These are phyloP conservation scores for Fusarium tupiense DNA, from an alignment of 2,329 filamentous ascomycete species.

Conservation along the genomic window DNA sequence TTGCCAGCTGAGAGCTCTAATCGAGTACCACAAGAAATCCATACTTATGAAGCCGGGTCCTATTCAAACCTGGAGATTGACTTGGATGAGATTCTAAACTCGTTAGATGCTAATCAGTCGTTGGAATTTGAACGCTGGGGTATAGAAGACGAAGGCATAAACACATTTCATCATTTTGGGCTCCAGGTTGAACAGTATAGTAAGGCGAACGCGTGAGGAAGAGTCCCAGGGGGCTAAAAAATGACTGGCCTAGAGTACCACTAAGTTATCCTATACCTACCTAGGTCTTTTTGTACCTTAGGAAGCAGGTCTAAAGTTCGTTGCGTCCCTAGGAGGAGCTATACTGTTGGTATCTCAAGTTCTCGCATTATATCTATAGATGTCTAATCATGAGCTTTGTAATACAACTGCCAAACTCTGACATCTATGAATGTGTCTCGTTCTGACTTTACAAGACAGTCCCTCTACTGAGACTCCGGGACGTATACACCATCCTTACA, in stretches of 20 bases:
- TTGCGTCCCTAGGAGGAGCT: not conserved
- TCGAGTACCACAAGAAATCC: not conserved
- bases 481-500: conserved; percentile 85
- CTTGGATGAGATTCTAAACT: not conserved
- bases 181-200: not conserved
- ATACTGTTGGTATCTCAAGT: not conserved
- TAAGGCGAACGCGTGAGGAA: not conserved
- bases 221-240: not conserved
- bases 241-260: not conserved
- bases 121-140: not conserved
- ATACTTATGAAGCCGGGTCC: not conserved
- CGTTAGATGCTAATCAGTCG: not conserved
- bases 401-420: not conserved
- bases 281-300: not conserved
- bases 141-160: not conserved
- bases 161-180: not conserved
- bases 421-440: not conserved
- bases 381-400: conserved; percentile 10
- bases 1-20: fast-evolving
- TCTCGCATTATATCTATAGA: not conserved
- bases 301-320: no score
- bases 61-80: not conserved
- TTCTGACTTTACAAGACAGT: conserved; percentile 24
- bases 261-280: not conserved
- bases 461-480: conserved; percentile 50